These are phyloP conservation scores for Tagetes patula DNA, from an alignment of 129 eudicot genomes.

Conservation along the genomic window DNA sequence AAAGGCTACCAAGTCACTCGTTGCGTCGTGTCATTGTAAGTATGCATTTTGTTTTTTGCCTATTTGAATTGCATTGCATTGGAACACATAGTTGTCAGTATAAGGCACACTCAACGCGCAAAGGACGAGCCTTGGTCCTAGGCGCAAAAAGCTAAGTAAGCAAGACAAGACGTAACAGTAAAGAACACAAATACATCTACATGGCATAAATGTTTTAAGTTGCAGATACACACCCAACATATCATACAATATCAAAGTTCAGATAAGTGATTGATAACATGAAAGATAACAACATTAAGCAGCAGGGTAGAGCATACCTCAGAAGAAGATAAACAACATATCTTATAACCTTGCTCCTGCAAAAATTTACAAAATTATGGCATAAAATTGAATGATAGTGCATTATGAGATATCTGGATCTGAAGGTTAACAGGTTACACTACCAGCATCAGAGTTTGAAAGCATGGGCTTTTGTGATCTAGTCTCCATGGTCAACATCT, in stretches of 20 bases:
- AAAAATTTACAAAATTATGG: neutral
- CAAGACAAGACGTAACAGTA: neutral
- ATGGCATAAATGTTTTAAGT: neutral
- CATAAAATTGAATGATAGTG: neutral
- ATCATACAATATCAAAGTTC: neutral
- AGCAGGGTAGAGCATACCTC: slow-evolving; percentile 25
- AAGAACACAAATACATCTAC: neutral
- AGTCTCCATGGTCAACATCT: slow-evolving; percentile 74
- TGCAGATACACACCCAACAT: neutral
- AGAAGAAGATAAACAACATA: too few species aligned
- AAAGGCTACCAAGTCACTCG: slow-evolving; percentile 77
- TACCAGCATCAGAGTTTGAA: slow-evolving; percentile 43
- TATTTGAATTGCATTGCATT: neutral
- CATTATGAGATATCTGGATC: slow-evolving; percentile 51
- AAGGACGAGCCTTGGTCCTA: too few species aligned
- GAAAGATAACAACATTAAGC: slow-evolving; percentile 5
- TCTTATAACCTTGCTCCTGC: neutral
- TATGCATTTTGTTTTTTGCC: neutral
- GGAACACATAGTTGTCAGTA: too few species aligned
- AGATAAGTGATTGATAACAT: neutral
- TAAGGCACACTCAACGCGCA: too few species aligned
- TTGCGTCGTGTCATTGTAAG: slow-evolving; percentile 75
- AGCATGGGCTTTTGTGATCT: slow-evolving; percentile 54
- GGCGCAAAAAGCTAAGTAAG: too few species aligned
- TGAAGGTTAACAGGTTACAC: slow-evolving; percentile 36